Conservation (phyloP, 805 yeast species). For the Candida sphagnicola region DNA sequence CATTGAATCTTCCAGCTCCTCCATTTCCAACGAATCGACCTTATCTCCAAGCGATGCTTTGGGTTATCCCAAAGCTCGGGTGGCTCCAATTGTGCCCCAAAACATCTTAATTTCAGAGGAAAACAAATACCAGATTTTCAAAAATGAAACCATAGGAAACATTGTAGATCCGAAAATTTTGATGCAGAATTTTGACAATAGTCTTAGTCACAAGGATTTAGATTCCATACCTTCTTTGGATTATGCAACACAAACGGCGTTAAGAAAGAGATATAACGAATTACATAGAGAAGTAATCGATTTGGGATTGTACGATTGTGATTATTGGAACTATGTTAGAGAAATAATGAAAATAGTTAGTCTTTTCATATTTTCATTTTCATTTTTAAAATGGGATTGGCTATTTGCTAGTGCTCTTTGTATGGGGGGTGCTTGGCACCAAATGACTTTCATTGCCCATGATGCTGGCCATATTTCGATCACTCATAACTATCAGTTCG, state of each 20-base stretch:
- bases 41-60: conserved; percentile 7
- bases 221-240: conserved; percentile 61
- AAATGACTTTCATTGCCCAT: conserved; percentile 80
- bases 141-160: conserved; percentile 1
- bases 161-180: conserved; percentile 55
- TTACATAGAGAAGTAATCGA: conserved; percentile 53
- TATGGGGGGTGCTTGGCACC: conserved; percentile 85
- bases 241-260: conserved; percentile 54
- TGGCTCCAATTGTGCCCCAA: conserved; percentile 52
- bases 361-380: conserved; percentile 47
- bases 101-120: conserved; percentile 38
- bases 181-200: conserved; percentile 56
- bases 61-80: conserved; percentile 41
- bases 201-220: conserved; percentile 52
- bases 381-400: conserved; percentile 44
- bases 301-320: conserved; percentile 67
- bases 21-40: not conserved
- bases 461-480: conserved; percentile 87
- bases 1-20: not conserved
- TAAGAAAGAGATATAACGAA: conserved; percentile 55
- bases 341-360: conserved; percentile 60
- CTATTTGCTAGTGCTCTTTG: conserved; percentile 55
- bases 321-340: conserved; percentile 67
- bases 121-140: conserved; percentile 27
- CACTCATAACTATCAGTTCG: conserved; percentile 74